Percentiles rank a stretch among this genome's conserved stretches.
These are phyloP conservation scores for Fusarium brachygibbosum DNA, from an alignment of 2,329 filamentous ascomycete genomes.

Conservation along the genomic window DNA sequence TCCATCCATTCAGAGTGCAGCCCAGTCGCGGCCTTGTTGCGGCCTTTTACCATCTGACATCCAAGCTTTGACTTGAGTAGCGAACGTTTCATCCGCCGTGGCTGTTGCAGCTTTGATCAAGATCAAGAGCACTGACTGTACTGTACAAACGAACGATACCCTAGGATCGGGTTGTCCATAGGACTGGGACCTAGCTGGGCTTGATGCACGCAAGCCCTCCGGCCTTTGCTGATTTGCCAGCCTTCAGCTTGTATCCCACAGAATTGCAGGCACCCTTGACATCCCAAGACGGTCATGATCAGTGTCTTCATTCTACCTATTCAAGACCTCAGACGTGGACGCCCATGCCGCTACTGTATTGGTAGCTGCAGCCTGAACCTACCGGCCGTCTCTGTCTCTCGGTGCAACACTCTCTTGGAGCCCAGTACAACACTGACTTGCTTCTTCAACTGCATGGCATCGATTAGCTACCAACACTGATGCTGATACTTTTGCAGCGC, in stretches of 20 bases:
- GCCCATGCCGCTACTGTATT: slow-evolving; percentile 19
- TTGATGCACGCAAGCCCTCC: slow-evolving; percentile 31
- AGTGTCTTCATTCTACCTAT: slow-evolving; percentile 7
- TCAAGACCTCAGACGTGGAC: slow-evolving; percentile 5
- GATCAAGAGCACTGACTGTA: slow-evolving; percentile 14
- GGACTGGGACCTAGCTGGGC: slow-evolving; percentile 29
- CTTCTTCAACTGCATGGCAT: slow-evolving; percentile 19
- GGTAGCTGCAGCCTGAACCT: slow-evolving; percentile 37
- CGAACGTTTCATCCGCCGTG: slow-evolving; percentile 27
- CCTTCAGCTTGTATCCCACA: slow-evolving; percentile 29
- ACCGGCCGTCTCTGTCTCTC: slow-evolving; percentile 18
- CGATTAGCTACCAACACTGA: slow-evolving; percentile 26
- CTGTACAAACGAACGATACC: slow-evolving; percentile 18
- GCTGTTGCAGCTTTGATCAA: slow-evolving; percentile 20
- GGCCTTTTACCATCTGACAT: slow-evolving; percentile 28
- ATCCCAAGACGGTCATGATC: slow-evolving; percentile 11
- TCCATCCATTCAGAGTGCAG: slow-evolving; percentile 7
- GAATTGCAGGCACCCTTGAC: slow-evolving; percentile 21
- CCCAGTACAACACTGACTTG: slow-evolving; percentile 37
- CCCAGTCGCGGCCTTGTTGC: slow-evolving; percentile 1
- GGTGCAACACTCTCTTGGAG: slow-evolving; percentile 36
- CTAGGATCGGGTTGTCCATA: slow-evolving; percentile 29
- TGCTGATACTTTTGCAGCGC: slow-evolving; percentile 14
- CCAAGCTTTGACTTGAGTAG: slow-evolving; percentile 28
- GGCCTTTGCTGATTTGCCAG: slow-evolving; percentile 32